Conservation (phyloP, 164 flowering plant genomes). For the Echeveria elegans region DNA sequence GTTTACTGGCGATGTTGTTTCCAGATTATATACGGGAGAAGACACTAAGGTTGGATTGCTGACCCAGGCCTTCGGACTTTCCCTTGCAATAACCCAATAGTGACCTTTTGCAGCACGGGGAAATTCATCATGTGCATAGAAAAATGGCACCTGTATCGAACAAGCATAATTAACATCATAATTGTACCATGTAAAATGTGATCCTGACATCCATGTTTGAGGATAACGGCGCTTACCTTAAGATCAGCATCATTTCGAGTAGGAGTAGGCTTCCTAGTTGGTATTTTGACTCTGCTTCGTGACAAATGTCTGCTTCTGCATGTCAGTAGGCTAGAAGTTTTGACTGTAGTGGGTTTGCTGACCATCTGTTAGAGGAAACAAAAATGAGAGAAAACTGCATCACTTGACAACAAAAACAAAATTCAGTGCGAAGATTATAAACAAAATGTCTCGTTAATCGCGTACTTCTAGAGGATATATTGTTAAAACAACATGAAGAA, state of each 20-base stretch:
- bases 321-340: slow-evolving; percentile 68
- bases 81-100: slow-evolving; percentile 14
- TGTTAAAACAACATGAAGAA: background rate
- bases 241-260: slow-evolving; percentile 9
- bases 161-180: background rate
- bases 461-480: background rate
- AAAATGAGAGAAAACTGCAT: background rate
- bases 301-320: slow-evolving; percentile 80
- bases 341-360: slow-evolving; percentile 70
- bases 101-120: slow-evolving; percentile 11
- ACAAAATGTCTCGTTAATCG: background rate
- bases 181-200: background rate
- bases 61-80: slow-evolving; percentile 21
- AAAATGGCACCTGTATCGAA: slow-evolving; percentile 7
- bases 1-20: slow-evolving; percentile 8
- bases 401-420: background rate
- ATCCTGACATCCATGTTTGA: background rate
- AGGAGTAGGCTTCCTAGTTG: slow-evolving; percentile 49
- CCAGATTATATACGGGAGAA: slow-evolving; percentile 2
- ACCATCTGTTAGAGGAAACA: slow-evolving; percentile 37
- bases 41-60: background rate
- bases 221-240: slow-evolving; percentile 5
- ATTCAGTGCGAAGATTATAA: background rate
- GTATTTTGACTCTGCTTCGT: slow-evolving; percentile 63
- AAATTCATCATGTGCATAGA: slow-evolving; percentile 4